phyloP scores from a whole-genome alignment of 2,329 filamentous ascomycete species.

The Alternaria panax region DNA sequence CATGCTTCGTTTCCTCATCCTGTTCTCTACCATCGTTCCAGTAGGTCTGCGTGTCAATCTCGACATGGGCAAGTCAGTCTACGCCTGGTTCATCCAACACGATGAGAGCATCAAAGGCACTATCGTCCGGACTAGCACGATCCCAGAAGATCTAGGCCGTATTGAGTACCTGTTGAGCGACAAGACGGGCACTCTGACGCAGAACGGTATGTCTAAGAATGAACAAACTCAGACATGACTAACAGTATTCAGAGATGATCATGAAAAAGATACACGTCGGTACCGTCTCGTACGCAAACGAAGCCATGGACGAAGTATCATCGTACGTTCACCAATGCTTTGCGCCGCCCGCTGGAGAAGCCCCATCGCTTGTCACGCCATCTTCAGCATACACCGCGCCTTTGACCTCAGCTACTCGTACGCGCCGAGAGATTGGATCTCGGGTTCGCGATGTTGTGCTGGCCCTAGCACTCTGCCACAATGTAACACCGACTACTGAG shows the following conservation, averaged over 20 bases:
- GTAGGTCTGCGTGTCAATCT: slow-evolving; percentile 96
- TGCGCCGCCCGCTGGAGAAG: slow-evolving; percentile 52
- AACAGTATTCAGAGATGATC: slow-evolving; percentile 75
- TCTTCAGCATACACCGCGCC: slow-evolving; percentile 73
- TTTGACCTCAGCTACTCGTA: slow-evolving; percentile 74
- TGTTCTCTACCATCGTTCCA: slow-evolving; percentile 99
- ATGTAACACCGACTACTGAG: slow-evolving; percentile 91
- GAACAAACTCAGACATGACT: slow-evolving; percentile 16
- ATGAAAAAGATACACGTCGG: slow-evolving; percentile 99
- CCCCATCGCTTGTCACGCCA: slow-evolving; percentile 70
- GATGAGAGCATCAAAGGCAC: slow-evolving; percentile 90
- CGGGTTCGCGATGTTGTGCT: slow-evolving; percentile 92
- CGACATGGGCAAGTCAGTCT: slow-evolving; percentile 95
- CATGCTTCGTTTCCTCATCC: slow-evolving; percentile 95
- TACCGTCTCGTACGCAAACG: slow-evolving; percentile 96
- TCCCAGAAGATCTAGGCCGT: slow-evolving; percentile 92
- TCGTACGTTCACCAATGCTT: slow-evolving; percentile 89
- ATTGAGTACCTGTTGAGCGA: slow-evolving; percentile 97
- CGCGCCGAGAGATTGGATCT: slow-evolving; percentile 89
- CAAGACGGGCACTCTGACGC: slow-evolving; percentile 97
- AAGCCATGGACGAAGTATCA: slow-evolving; percentile 96
- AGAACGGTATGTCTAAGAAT: slow-evolving; percentile 69
- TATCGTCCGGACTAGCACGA: slow-evolving; percentile 94
- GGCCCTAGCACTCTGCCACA: slow-evolving; percentile 92
- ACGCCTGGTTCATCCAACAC: slow-evolving; percentile 92